phyloP scores from a whole-genome alignment of 495 filamentous ascomycete genomes.

The Pyrenopolyporus hunteri region DNA sequence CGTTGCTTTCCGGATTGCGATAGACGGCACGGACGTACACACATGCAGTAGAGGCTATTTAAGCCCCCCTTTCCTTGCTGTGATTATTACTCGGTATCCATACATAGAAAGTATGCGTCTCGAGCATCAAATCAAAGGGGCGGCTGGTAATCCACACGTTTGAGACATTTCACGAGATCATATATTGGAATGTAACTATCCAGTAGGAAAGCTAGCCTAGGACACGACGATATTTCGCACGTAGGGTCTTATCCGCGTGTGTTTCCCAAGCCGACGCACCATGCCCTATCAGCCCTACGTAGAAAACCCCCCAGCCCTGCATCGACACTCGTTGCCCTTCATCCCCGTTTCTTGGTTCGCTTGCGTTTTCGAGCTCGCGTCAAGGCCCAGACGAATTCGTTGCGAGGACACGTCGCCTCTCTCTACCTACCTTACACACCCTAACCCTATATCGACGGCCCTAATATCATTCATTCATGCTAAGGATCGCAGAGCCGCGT shows the following conservation, averaged over 20 bases:
- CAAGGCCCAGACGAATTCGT: background rate
- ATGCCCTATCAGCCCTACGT: slow-evolving; percentile 33
- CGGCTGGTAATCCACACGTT: background rate
- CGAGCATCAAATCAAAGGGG: background rate
- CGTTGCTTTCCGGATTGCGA: slow-evolving; percentile 21
- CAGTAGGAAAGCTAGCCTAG: background rate
- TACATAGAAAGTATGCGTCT: background rate
- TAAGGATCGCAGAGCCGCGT: slow-evolving; percentile 18
- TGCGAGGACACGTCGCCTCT: slow-evolving; percentile 28
- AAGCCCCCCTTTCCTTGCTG: no score
- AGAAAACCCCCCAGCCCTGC: slow-evolving; percentile 6
- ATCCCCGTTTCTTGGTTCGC: background rate
- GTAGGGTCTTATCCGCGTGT: background rate
- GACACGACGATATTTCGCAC: slow-evolving; percentile 17
- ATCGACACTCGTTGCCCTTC: slow-evolving; percentile 3
- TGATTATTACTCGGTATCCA: no score
- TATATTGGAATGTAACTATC: background rate
- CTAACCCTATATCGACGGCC: no score
- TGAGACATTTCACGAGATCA: slow-evolving; percentile 1
- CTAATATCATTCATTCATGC: no score
- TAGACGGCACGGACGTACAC: no score
- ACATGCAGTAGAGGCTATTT: no score
- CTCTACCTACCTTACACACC: background rate
- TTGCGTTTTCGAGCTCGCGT: background rate
- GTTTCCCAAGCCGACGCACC: slow-evolving; percentile 4